Evolutionary conservation across 2,329 filamentous ascomycete species (phyloP), one percentile per base, ranked within the genome.

Genomic region (Cordyceps javanica): DNA sequence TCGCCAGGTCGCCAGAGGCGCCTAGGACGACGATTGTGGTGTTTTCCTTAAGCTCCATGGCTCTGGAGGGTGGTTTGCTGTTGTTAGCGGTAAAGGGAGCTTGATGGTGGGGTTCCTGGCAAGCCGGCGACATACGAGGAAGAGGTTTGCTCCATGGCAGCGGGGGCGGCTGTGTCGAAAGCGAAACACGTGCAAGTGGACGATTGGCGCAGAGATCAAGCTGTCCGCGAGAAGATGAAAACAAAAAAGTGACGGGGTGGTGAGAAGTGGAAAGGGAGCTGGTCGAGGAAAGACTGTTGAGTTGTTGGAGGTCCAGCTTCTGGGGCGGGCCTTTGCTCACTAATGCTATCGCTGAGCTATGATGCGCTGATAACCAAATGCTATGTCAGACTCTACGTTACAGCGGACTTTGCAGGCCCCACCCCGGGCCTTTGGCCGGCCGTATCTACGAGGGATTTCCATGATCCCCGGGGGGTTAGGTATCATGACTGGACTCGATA

Each of bases 1-100:
- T 99, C 53, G 94, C 94, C 65, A 99, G 79, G 81, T 99, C 94
- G 69, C 94, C 94, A 55, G 94, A 99, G 64, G 94, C 94, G 69
- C 94, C 94, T 65, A 99, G 87, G 68, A 99, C 94, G 69, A 99
- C 84, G 69, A 99, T 95, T 71, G 92, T 85, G 64, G 94, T 99
- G 82, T 99, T 95, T 71, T 97, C 91, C 82, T 97, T 99, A 71
- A 99, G 87, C 85, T 99, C 94, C 76, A 95, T 82, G 69, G 85
- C 86, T 71, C 91, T 96, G 73, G 13, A 69, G 84, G 86, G 23
- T 42, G 71, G 91, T n/a, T 38, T 96, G 73, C 14, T 32, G 36
- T 51, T 45, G 46, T 57, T 51, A 57, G 55, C 55, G 55, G 45
- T 51, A 51, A 57, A 23, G 34, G 21, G 32, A 48, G 50, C 48